Evolutionary conservation across 2,329 filamentous ascomycete genomes (phyloP).

Genomic region (Westerdykella sp.): DNA sequence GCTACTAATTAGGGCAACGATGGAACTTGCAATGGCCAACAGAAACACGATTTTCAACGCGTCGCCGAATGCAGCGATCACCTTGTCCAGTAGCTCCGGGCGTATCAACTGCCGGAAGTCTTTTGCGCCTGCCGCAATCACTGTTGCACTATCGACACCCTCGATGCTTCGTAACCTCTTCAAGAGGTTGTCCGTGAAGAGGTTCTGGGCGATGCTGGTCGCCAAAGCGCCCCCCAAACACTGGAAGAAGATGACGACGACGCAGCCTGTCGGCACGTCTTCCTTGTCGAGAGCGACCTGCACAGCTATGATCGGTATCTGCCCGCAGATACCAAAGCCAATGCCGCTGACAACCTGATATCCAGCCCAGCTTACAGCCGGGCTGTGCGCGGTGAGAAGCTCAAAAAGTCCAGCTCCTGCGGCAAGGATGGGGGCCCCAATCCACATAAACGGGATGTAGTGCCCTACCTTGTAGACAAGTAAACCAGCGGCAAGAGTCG

Average conservation of each 20-base stretch:
- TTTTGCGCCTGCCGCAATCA: neutral
- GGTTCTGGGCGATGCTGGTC: conserved; percentile 56
- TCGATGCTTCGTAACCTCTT: conserved; percentile 20
- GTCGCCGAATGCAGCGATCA: neutral
- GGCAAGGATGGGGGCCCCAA: conserved; percentile 21
- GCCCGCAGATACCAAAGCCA: conserved; percentile 33
- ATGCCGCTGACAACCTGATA: conserved; percentile 41
- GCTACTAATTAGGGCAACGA: neutral
- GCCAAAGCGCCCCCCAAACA: conserved; percentile 57
- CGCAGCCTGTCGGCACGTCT: conserved; percentile 9
- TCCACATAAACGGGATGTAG: conserved; percentile 30
- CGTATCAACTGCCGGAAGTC: neutral
- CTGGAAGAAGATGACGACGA: conserved; percentile 52
- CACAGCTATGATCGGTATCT: conserved; percentile 30
- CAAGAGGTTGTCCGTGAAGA: conserved; percentile 58
- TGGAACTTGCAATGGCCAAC: neutral
- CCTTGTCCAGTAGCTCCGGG: neutral
- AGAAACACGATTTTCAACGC: neutral
- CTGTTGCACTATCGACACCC: neutral
- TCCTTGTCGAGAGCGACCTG: conserved; percentile 20
- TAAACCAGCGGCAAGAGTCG: conserved; percentile 17
- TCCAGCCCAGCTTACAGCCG: conserved; percentile 37
- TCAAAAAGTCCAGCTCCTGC: conserved; percentile 39
- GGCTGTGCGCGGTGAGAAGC: conserved; percentile 31
- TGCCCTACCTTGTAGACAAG: conserved; percentile 25